Evolutionary conservation across 768 basidiomycete species (phyloP), one percentile per base, ranked within the genome.

Genomic region (Lentinula edodes): DNA sequence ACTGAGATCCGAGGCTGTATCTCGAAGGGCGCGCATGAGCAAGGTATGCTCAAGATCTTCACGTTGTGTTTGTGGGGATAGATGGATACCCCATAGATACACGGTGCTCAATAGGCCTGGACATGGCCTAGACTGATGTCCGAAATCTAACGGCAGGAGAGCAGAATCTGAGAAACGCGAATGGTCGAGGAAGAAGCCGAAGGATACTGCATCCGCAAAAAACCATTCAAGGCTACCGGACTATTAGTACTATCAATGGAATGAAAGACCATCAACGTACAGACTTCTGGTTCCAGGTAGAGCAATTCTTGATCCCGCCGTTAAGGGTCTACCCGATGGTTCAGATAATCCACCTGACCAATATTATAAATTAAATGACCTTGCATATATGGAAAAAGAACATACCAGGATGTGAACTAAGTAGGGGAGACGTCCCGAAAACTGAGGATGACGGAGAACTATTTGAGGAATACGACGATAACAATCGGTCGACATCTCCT

Each of bases 131-230:
- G 77, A 73, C 3, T 76, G 73, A 50, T 81, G 77, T 0, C 81
- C 78, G 52, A 84, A 75, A 2, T 79, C 74, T 16, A 35, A 32
- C 5, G 32, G 7, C 48, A 79, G 77, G 50, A 87, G 75, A 10
- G 75, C 72, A 3, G 77, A 71, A 39, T 75, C 73, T 43, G 79
- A 79, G 63, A 87, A 80, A 38, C 84, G 77, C 8, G 76, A 58
- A 3, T 71, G 66, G 60, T 78, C 72, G 58, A 92, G 81, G 71
- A 90, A 91, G 67, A 91, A 84, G 5, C 87, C 87, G 60, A 89
- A 78, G 65, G 85, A 79, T 3, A 2, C 28, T 28, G 28, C 28
- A 28, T 28, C 3, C 2, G 2, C 3, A 3, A 28, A 28, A 28
- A 28, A 28, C 28, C 1, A 28, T 28, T 28, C 28, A 1, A 28